A percentile compares a stretch with the other conserved stretches of the same genome.
Conservation (phyloP, 148 eudicot species). For the Dysphania ambrosioides region DNA sequence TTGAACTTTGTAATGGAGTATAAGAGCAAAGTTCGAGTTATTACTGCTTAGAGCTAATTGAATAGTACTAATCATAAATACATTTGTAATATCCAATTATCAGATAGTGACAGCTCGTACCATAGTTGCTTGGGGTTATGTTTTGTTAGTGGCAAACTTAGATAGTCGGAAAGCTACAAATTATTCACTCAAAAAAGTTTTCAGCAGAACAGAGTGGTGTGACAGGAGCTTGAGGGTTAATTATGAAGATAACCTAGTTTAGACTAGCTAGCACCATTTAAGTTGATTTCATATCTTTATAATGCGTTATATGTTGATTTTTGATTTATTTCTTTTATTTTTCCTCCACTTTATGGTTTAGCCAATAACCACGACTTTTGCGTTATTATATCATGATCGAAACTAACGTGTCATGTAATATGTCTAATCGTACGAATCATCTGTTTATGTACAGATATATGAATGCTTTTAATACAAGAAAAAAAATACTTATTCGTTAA, state of each 20-base stretch:
- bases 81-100: neutral
- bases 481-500: too few species aligned
- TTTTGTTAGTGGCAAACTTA: conserved; percentile 15
- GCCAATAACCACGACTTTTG: too few species aligned
- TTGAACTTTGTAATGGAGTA: neutral
- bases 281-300: neutral
- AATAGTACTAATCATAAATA: neutral
- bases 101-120: neutral
- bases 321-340: neutral
- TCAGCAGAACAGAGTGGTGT: neutral
- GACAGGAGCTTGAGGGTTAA: neutral
- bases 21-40: neutral
- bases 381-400: too few species aligned
- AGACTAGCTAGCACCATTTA: conserved; percentile 4
- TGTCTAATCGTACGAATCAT: too few species aligned
- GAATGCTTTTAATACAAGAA: too few species aligned
- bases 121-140: neutral
- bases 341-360: neutral
- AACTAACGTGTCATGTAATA: too few species aligned
- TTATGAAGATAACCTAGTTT: conserved; percentile 14
- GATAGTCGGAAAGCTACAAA: conserved; percentile 17
- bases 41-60: neutral
- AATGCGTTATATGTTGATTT: neutral
- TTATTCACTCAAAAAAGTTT: neutral
- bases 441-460: too few species aligned